Evolutionary conservation across 768 basidiomycete genomes (phyloP).

Genomic region (Hygrocybe punicea): DNA sequence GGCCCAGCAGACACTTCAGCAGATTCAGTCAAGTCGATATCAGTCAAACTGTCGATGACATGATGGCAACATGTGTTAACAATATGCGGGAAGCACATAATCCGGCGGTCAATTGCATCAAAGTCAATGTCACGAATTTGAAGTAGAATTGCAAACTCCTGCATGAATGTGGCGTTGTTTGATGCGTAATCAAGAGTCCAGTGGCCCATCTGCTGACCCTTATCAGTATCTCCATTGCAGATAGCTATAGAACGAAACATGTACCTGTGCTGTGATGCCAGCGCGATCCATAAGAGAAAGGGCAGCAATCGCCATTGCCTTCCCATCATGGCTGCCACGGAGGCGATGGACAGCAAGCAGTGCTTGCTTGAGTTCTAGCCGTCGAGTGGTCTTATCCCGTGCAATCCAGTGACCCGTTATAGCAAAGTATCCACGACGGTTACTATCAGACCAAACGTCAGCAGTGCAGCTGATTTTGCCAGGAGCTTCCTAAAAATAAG

Average conservation of each 20-base stretch:
- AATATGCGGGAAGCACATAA: conserved; percentile 25
- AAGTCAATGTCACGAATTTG: conserved; percentile 6
- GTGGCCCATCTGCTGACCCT: conserved; percentile 1
- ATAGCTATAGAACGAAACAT: neutral
- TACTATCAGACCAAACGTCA: conserved; percentile 18
- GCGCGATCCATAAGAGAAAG: conserved; percentile 3
- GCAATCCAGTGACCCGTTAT: conserved; percentile 19
- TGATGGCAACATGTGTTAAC: conserved; percentile 15
- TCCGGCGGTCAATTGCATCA: conserved; percentile 4
- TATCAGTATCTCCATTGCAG: neutral
- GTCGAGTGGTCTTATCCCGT: neutral
- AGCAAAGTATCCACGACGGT: conserved; percentile 6
- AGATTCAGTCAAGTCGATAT: neutral
- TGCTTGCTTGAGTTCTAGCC: conserved; percentile 3
- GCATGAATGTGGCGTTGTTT: conserved; percentile 15
- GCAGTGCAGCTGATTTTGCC: conserved; percentile 13
- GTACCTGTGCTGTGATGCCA: conserved; percentile 1
- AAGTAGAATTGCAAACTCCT: neutral
- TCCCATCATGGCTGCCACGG: conserved; percentile 13
- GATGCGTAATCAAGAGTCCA: conserved; percentile 17
- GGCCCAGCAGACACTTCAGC: neutral
- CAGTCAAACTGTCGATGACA: conserved; percentile 9
- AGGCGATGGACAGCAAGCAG: conserved; percentile 17
- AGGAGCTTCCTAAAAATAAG: conserved; percentile 20
- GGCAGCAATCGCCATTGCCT: no score